A percentile compares a stretch with the other conserved stretches of the same genome.
Evolutionary conservation across 768 basidiomycete genomes (phyloP).

Genomic region (Leucocoprinus birnbaumii): DNA sequence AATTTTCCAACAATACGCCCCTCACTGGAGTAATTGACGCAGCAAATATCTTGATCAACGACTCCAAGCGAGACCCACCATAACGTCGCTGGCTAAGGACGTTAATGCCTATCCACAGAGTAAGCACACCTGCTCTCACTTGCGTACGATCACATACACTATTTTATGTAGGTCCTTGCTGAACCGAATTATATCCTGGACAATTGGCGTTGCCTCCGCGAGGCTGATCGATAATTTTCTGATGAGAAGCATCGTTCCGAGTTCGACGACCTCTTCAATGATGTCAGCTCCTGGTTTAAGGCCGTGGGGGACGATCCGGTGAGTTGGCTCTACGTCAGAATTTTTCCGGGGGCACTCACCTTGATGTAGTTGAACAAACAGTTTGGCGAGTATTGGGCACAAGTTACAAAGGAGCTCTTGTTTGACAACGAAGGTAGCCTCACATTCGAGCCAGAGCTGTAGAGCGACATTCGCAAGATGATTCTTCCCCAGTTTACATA

Average conservation of each 20-base stretch:
- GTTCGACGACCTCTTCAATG: constrained; percentile 77
- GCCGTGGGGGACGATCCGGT: constrained; percentile 82
- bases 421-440: constrained; percentile 80
- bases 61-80: constrained; percentile 70
- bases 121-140: constrained; percentile 38
- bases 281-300: constrained; percentile 74
- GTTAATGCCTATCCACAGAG: constrained; percentile 66
- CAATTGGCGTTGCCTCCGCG: constrained; percentile 68
- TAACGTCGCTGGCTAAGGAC: constrained; percentile 69
- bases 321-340: constrained; percentile 4
- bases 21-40: constrained; percentile 71
- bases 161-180: constrained; percentile 51
- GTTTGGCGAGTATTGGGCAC: constrained; percentile 81
- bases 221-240: constrained; percentile 77
- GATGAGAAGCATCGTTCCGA: constrained; percentile 62
- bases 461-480: constrained; percentile 83
- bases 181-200: constrained; percentile 87
- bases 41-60: constrained; percentile 66
- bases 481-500: constrained; percentile 79
- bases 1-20: constrained; percentile 77
- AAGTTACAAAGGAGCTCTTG: constrained; percentile 80
- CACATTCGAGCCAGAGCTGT: constrained; percentile 84
- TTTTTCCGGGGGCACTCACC: neutral
- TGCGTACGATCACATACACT: neutral
- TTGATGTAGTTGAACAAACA: constrained; percentile 50